Evolutionary conservation across 2,329 filamentous ascomycete species (phyloP), one percentile per base, ranked within the genome.

Genomic region (Teratosphaeria viscida): DNA sequence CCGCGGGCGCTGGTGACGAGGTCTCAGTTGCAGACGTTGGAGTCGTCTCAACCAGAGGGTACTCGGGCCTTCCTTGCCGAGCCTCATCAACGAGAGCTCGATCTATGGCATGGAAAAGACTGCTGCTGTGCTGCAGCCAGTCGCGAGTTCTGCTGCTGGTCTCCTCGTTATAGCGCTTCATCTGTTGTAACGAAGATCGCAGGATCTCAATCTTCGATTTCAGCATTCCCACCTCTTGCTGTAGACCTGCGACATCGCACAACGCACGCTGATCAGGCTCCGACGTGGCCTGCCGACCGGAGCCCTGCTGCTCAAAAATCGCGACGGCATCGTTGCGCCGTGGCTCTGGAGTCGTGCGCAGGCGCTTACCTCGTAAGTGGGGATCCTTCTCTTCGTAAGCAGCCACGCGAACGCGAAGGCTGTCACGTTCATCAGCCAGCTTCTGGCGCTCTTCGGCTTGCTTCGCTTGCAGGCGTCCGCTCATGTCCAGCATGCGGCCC

Each of bases 401-500:
- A 16, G 55, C 56, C 39, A 67, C 47, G 11, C 62, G 61, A 54
- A 52, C 57, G 10, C 39, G 47, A 47, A 80, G 62, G 39, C 68
- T 68, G 14, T 64, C 61, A 58, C 72, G 74, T 59, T 79, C 77
- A 4, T 66, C 64, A 8, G 72, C 71, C 69, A 77, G 76, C 37
- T 70, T 70, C 59, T 74, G 75, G 59, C 72, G 73, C 55, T 79
- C 77, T 11, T 74, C 74, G 1, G 73, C 72, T 49, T 72, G 69
- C 62, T 77, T 74, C 1, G 70, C 71, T 61, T 81, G 77, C 23
- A 81, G 65, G 16, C 72, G 69, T 6, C 73, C 74, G 29, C 77
- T 76, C 75, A 80, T 78, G 43, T 79, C 77, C 65, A 81, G 71
- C 65, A 81, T 81, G 56, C 75, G 74, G 65, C 77, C 73, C 69